Evolutionary conservation across 768 basidiomycete species (phyloP).

Genomic region (Lentinula boryana): DNA sequence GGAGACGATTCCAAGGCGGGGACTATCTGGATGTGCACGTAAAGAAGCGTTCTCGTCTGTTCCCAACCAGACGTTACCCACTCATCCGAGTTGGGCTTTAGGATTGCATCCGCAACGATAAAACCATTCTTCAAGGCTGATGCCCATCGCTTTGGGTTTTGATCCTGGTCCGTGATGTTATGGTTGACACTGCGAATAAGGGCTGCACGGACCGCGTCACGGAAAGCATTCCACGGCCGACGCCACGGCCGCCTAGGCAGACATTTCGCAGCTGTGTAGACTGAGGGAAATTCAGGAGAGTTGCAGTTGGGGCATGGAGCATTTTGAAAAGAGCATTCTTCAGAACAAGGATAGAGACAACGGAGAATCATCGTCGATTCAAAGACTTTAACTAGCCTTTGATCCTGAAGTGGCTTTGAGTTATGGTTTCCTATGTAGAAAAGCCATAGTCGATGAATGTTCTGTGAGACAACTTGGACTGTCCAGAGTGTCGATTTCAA

Average conservation of each 20-base stretch:
- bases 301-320: constrained; percentile 27
- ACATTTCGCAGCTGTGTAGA: constrained; percentile 8
- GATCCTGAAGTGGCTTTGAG: background rate
- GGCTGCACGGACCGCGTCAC: constrained; percentile 55
- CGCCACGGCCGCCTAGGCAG: constrained; percentile 4
- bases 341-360: constrained; percentile 2
- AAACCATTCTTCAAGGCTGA: constrained; percentile 39
- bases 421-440: background rate
- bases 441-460: background rate
- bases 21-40: constrained; percentile 55
- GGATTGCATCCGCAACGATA: constrained; percentile 38
- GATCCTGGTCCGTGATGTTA: constrained; percentile 22
- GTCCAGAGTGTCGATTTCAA: background rate
- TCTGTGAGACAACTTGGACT: background rate
- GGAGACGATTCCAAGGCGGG: constrained; percentile 24
- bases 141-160: constrained; percentile 40
- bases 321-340: background rate
- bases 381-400: background rate
- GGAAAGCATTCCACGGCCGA: constrained; percentile 28
- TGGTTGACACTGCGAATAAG: constrained; percentile 50
- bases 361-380: background rate
- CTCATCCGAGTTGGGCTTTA: constrained; percentile 34
- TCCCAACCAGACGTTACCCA: constrained; percentile 64
- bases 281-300: constrained; percentile 32
- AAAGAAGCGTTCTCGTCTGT: constrained; percentile 51